phyloP scores from a whole-genome alignment of 495 filamentous ascomycete species.

The Coniosporium apollinis region DNA sequence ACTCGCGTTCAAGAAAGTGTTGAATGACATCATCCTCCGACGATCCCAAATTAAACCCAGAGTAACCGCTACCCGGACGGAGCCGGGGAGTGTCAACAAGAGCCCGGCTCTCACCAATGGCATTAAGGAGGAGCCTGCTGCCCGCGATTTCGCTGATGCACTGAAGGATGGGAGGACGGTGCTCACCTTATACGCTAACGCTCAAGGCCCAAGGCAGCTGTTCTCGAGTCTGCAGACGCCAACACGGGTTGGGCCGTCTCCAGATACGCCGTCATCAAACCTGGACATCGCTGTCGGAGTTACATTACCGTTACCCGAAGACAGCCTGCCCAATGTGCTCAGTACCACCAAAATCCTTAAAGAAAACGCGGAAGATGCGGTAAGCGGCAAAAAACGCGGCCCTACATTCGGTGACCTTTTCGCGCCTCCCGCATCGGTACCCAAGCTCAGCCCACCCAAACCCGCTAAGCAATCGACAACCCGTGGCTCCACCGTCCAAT shows the following conservation, averaged over 20 bases:
- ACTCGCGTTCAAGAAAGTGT: conserved; percentile 7
- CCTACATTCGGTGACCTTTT: conserved; percentile 70
- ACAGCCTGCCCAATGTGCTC: conserved; percentile 55
- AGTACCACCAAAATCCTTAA: conserved; percentile 51
- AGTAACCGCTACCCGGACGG: too few species aligned
- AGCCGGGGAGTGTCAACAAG: too few species aligned
- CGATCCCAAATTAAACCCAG: background rate
- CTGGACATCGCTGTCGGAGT: conserved; percentile 25
- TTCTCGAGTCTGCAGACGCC: conserved; percentile 65
- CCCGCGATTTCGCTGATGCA: too few species aligned
- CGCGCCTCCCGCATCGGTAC: conserved; percentile 47
- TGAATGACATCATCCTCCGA: conserved; percentile 4
- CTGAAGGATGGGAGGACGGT: conserved; percentile 35
- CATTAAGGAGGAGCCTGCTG: too few species aligned
- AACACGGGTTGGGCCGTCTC: conserved; percentile 15
- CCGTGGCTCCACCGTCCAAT: conserved; percentile 42
- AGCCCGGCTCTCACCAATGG: too few species aligned
- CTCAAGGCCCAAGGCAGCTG: conserved; percentile 55
- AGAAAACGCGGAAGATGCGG: conserved; percentile 23
- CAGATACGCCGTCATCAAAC: conserved; percentile 11
- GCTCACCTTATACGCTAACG: conserved; percentile 54
- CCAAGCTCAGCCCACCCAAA: conserved; percentile 55
- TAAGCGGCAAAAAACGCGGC: conserved; percentile 28
- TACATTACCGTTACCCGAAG: conserved; percentile 37
- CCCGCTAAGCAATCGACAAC: conserved; percentile 43